These are phyloP conservation scores for Tylopilus sp. DNA, from an alignment of 768 basidiomycete genomes.

Conservation along the genomic window DNA sequence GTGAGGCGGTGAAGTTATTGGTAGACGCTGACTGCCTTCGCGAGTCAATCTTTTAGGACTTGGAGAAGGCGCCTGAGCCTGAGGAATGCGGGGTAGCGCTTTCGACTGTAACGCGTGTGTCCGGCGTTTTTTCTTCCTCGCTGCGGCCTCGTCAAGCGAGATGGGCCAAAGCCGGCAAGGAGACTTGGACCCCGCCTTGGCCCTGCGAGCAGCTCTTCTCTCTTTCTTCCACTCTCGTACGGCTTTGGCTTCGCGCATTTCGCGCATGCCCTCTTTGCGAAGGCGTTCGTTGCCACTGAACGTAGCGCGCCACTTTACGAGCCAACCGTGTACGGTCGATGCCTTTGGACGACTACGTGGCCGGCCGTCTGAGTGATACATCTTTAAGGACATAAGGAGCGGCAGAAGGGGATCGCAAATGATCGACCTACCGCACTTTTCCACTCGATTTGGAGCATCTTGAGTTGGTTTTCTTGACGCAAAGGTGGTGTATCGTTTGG, in stretches of 20 bases:
- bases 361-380: conserved; percentile 36
- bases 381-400: conserved; percentile 15
- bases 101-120: conserved; percentile 14
- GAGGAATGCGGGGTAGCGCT: conserved; percentile 2
- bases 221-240: conserved; percentile 29
- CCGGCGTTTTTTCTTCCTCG: conserved; percentile 5
- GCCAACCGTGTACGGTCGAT: conserved; percentile 71
- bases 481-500: conserved; percentile 2
- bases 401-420: neutral
- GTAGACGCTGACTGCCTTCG: conserved; percentile 8
- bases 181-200: conserved; percentile 14
- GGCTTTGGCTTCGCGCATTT: conserved; percentile 58
- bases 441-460: conserved; percentile 33
- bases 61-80: conserved; percentile 8
- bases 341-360: conserved; percentile 48
- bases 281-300: conserved; percentile 58
- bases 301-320: conserved; percentile 76
- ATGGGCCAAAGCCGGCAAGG: conserved; percentile 28
- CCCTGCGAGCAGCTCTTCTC: conserved; percentile 19
- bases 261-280: conserved; percentile 64
- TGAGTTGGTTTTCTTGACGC: neutral
- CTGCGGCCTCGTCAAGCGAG: conserved; percentile 11
- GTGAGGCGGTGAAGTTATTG: conserved; percentile 8
- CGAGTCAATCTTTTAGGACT: conserved; percentile 3
- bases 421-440: conserved; percentile 29